A percentile compares a stretch with the other conserved stretches of the same genome.
Conservation (phyloP, 2,329 filamentous ascomycete species). For the Lizonia empirigonia region DNA sequence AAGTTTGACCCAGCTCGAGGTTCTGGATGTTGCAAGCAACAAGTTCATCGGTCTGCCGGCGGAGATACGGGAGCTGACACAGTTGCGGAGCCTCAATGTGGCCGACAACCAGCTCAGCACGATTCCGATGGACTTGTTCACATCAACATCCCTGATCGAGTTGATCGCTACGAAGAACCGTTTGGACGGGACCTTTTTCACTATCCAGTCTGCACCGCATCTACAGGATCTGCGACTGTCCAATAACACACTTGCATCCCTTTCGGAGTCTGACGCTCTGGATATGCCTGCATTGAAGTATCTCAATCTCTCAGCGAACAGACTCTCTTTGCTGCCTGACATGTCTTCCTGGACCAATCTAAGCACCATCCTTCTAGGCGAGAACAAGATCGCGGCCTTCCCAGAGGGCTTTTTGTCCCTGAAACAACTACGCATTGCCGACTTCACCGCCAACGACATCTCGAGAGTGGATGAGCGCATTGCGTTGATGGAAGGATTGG, state of each 20-base stretch:
- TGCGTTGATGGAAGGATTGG: constrained; percentile 77
- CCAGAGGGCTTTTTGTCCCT: constrained; percentile 76
- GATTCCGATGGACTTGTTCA: constrained; percentile 72
- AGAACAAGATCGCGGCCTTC: constrained; percentile 78
- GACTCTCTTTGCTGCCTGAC: constrained; percentile 73
- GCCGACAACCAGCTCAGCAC: constrained; percentile 76
- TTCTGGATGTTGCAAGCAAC: constrained; percentile 82
- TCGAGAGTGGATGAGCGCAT: constrained; percentile 75
- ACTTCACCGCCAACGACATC: constrained; percentile 87
- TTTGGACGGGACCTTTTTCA: constrained; percentile 72
- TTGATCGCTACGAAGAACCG: constrained; percentile 79
- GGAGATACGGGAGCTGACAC: constrained; percentile 68
- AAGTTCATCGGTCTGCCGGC: constrained; percentile 73
- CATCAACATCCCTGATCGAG: constrained; percentile 72
- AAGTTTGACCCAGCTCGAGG: constrained; percentile 72
- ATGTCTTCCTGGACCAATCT: constrained; percentile 76
- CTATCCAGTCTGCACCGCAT: constrained; percentile 62
- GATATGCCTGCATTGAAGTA: constrained; percentile 73
- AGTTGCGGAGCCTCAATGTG: constrained; percentile 77
- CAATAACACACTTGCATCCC: constrained; percentile 69
- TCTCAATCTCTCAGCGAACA: constrained; percentile 80
- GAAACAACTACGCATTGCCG: constrained; percentile 71
- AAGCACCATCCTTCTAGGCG: constrained; percentile 74
- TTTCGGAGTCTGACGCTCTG: constrained; percentile 59
- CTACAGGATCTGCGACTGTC: constrained; percentile 80